Evolutionary conservation across 257 asterid genomes (phyloP), one percentile per base, ranked within the genome.

Genomic region (Catharanthus roseus): DNA sequence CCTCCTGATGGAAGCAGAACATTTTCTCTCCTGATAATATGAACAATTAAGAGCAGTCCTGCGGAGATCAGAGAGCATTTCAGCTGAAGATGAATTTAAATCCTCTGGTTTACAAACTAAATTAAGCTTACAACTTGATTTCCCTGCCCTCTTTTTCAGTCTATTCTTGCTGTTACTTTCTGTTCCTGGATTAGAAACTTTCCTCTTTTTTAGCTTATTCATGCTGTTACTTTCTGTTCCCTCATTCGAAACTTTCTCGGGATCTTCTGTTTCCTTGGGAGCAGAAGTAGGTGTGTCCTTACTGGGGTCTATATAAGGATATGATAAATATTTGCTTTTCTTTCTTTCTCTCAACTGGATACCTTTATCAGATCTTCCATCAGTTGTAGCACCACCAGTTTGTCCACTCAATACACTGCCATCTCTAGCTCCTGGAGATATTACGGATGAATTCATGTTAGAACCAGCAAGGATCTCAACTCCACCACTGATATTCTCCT

Each of bases 271-370:
- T 34, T 72, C 78, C 50, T 81, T 82, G 71, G 70, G 77, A 47
- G 57, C 86, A 65, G 41, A 65, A 49, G 66, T 68, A 51, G 81
- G 72, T 34, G 77, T 71, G 44, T 60, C 76, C 75, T 74, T 71
- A 28, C 68, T 74, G 38, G 72, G 87, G 74, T 86, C 83, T 6
- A 86, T 82, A 21, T 85, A 90, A 61, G 98, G 96, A 73, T 81
- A 88, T 33, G 98, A 88, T 61, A 92, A 80, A 76, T 86, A 93
- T 85, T 84, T 87, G 89, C 98, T 90, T 86, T 85, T 93, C 82
- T 76, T 92, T 83, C 92, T 84, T 61, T 84, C 89, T 53, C 98
- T 82, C 5, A 84, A 77, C 72, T 78, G 84, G 47, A 49, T 45
- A 34, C 85, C 70, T 68, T 79, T 85, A 57, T 77, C 85, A 19